Conservation (phyloP, 495 filamentous ascomycete genomes). For the Aspergillus wentii region DNA sequence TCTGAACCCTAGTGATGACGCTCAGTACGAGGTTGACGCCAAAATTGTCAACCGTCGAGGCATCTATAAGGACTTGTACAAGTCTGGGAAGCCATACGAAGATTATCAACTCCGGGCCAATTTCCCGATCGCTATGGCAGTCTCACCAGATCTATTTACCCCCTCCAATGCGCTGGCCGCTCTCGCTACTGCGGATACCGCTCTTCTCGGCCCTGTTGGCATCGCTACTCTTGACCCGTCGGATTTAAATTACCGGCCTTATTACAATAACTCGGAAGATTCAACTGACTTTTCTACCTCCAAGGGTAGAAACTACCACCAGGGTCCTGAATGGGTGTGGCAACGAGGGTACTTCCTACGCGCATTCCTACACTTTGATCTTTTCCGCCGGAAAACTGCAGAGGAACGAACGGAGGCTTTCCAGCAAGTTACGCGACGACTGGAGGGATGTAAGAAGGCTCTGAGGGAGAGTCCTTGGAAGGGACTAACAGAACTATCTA, state of each 20-base stretch:
- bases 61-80: constrained; percentile 97
- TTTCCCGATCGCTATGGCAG: constrained; percentile 93
- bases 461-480: constrained; percentile 79
- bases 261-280: constrained; percentile 95
- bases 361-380: constrained; percentile 85
- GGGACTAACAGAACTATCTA: constrained; percentile 88
- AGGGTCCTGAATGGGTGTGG: constrained; percentile 99
- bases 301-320: constrained; percentile 96
- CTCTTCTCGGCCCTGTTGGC: constrained; percentile 79
- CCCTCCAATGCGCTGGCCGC: constrained; percentile 69
- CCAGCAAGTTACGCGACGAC: constrained; percentile 83
- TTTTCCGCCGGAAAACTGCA: constrained; percentile 59
- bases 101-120: constrained; percentile 96
- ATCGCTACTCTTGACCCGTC: constrained; percentile 93
- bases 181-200: constrained; percentile 71
- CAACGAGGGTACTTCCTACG: constrained; percentile 91
- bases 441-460: constrained; percentile 76
- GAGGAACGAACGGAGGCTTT: constrained; percentile 75
- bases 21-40: constrained; percentile 73
- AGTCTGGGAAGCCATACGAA: constrained; percentile 87
- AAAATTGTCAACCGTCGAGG: constrained; percentile 78
- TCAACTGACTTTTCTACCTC: constrained; percentile 80
- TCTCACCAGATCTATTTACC: constrained; percentile 83
- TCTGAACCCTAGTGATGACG: constrained; percentile 58
- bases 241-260: constrained; percentile 87